Evolutionary conservation across 2,329 filamentous ascomycete species (phyloP).

Genomic region (Nemania abortiva): DNA sequence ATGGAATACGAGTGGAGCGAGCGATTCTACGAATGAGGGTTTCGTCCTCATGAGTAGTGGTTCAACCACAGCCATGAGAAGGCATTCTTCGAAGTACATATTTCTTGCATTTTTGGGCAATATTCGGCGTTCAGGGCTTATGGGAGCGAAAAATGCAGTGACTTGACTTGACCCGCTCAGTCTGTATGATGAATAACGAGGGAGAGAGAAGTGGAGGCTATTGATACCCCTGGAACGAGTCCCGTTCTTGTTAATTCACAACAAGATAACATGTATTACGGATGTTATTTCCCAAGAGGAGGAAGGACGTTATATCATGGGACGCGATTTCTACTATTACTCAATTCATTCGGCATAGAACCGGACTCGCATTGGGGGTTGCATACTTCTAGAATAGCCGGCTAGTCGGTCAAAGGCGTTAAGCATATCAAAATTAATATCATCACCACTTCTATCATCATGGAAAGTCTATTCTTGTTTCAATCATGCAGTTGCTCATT

Average conservation of each 20-base stretch:
- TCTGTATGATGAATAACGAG: slow-evolving; percentile 11
- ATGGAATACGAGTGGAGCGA: slow-evolving; percentile 48
- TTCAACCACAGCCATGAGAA: background rate
- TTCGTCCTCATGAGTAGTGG: background rate
- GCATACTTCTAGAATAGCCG: slow-evolving; percentile 25
- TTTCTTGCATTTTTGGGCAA: slow-evolving; percentile 13
- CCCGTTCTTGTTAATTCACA: slow-evolving; percentile 17
- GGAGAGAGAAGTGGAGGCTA: slow-evolving; percentile 17
- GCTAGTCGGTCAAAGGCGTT: slow-evolving; percentile 12
- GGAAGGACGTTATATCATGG: background rate
- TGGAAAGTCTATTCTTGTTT: background rate
- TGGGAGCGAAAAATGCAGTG: slow-evolving; percentile 17
- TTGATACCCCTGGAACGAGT: slow-evolving; percentile 36
- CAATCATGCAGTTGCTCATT: background rate
- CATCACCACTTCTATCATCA: slow-evolving; percentile 11
- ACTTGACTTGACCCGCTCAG: slow-evolving; percentile 17
- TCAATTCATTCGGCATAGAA: slow-evolving; percentile 31
- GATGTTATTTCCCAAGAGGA: slow-evolving; percentile 6
- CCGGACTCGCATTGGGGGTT: slow-evolving; percentile 31
- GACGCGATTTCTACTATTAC: slow-evolving; percentile 9
- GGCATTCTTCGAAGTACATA: background rate
- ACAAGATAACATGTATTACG: slow-evolving; percentile 6
- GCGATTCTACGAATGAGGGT: slow-evolving; percentile 48
- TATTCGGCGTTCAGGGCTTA: slow-evolving; percentile 26
- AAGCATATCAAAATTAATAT: slow-evolving; percentile 13